Evolutionary conservation across 106 monocot species (phyloP).

Genomic region (Amphibolis antarctica): DNA sequence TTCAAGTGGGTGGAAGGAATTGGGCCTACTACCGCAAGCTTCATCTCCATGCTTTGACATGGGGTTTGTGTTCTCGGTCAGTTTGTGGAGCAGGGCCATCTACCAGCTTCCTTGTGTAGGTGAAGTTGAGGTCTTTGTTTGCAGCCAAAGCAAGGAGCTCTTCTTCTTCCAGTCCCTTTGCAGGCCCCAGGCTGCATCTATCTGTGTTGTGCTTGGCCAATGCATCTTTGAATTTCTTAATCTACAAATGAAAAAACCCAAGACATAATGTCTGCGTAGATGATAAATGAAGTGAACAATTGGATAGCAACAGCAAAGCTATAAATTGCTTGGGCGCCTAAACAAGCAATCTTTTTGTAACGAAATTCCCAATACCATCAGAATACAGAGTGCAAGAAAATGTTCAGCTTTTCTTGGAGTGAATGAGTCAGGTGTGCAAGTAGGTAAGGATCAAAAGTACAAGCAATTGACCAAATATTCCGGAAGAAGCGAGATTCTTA

Average conservation of each 20-base stretch:
- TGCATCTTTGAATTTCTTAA: constrained; percentile 93
- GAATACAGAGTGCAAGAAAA: too few relatives aligned
- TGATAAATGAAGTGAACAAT: background rate
- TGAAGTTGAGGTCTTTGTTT: constrained; percentile 75
- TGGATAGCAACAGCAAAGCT: background rate
- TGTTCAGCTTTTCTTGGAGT: too few relatives aligned
- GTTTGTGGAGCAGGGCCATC: background rate
- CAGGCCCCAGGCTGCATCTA: constrained; percentile 63
- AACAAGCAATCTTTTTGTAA: too few relatives aligned
- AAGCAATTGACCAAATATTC: background rate
- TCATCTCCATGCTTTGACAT: constrained; percentile 4
- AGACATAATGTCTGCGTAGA: background rate
- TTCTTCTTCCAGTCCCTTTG: constrained; percentile 81
- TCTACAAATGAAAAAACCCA: constrained; percentile 27
- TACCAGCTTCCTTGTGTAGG: constrained; percentile 23
- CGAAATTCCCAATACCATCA: too few relatives aligned
- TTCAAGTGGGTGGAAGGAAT: background rate
- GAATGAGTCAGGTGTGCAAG: background rate
- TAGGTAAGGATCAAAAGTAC: background rate
- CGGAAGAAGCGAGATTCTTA: constrained; percentile 15
- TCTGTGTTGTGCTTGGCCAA: constrained; percentile 72
- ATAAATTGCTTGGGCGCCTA: background rate
- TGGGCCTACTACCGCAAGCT: background rate
- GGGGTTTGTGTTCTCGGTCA: background rate
- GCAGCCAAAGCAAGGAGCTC: constrained; percentile 63